phyloP scores from a whole-genome alignment of 805 yeast genomes.

The Lipomyces orientalis region DNA sequence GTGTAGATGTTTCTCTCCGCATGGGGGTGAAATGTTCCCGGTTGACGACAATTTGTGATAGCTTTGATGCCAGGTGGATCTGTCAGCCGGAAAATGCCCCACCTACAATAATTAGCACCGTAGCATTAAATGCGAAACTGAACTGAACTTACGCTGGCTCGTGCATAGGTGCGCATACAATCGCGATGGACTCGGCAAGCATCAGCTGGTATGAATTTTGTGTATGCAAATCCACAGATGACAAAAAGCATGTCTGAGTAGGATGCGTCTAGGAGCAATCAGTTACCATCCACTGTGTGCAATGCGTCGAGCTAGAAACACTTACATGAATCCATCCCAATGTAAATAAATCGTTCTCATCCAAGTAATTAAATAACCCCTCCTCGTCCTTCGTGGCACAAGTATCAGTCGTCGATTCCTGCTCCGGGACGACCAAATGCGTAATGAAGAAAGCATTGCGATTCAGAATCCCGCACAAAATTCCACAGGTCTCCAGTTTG shows the following conservation, averaged over 20 bases:
- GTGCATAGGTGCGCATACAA: conserved; percentile 64
- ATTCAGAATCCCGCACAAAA: conserved; percentile 65
- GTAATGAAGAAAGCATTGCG: conserved; percentile 69
- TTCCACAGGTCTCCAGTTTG: conserved; percentile 69
- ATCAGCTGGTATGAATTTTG: conserved; percentile 71
- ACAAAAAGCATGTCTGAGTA: conserved; percentile 70
- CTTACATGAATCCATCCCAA: conserved; percentile 68
- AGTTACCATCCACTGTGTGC: background rate
- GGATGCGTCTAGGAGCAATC: conserved; percentile 57
- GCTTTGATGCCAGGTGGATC: conserved; percentile 68
- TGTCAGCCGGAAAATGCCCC: conserved; percentile 65
- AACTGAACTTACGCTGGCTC: conserved; percentile 46
- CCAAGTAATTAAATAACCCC: conserved; percentile 60
- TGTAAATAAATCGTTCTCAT: conserved; percentile 61
- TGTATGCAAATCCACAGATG: conserved; percentile 70
- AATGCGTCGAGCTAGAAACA: background rate
- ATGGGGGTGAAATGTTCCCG: conserved; percentile 68
- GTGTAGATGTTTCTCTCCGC: conserved; percentile 57
- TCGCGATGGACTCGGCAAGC: conserved; percentile 72
- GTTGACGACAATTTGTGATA: conserved; percentile 56
- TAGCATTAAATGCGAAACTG: background rate
- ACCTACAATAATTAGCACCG: conserved; percentile 23
- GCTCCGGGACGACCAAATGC: conserved; percentile 65
- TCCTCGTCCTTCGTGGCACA: conserved; percentile 69
- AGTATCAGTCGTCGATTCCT: conserved; percentile 65